Percentiles rank a stretch among this genome's conserved stretches.
Evolutionary conservation across 306 rosid species (phyloP).

Genomic region (Crataegus laevigata): DNA sequence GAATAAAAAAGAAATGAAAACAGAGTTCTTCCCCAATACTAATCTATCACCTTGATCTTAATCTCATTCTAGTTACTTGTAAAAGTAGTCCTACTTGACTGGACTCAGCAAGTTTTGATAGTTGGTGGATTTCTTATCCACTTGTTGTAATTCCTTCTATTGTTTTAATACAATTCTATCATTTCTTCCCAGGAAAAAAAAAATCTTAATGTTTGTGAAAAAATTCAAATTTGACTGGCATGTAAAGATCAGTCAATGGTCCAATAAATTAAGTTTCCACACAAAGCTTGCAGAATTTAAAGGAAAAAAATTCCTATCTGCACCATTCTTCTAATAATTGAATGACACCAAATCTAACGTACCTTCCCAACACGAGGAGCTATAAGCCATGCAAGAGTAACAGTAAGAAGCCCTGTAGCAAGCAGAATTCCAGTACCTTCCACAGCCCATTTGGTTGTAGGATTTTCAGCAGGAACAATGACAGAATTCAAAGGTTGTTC

Average conservation of each 20-base stretch:
- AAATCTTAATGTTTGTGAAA: neutral
- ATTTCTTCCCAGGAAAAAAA: too few species aligned
- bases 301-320: neutral
- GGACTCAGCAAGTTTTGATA: too few species aligned
- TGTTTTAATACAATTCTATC: too few species aligned
- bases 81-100: too few species aligned
- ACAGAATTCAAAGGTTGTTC: slow-evolving; percentile 53
- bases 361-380: slow-evolving; percentile 99
- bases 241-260: neutral
- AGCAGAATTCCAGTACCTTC: slow-evolving; percentile 91
- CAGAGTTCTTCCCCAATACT: too few species aligned
- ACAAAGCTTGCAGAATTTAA: neutral
- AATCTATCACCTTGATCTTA: too few species aligned
- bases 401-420: slow-evolving; percentile 93
- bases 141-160: too few species aligned
- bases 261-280: neutral
- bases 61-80: too few species aligned
- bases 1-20: too few species aligned
- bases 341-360: slow-evolving; percentile 9
- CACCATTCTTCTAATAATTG: neutral
- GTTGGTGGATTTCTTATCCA: too few species aligned
- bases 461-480: slow-evolving; percentile 44
- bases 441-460: slow-evolving; percentile 84
- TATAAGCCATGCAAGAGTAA: slow-evolving; percentile 86
- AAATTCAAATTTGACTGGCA: neutral